Percentiles rank a stretch among this genome's conserved stretches.
phyloP scores from a whole-genome alignment of 345 rosid genomes.

The Syzygium grande region DNA sequence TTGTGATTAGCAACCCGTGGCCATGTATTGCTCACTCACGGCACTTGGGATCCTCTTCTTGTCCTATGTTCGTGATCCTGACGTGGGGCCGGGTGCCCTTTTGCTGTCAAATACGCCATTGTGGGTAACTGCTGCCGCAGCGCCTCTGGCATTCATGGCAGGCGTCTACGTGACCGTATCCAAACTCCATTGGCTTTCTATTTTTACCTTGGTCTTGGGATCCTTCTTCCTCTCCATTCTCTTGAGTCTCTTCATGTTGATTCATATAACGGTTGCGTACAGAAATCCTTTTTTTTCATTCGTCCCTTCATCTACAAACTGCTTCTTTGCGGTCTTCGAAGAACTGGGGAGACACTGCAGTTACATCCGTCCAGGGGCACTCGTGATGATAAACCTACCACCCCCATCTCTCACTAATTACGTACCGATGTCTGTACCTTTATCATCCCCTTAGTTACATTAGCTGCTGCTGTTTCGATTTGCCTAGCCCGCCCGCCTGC shows the following conservation, averaged over 20 bases:
- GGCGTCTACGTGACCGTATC: background rate
- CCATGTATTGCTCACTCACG: background rate
- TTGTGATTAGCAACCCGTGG: background rate
- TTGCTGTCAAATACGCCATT: rapidly evolving
- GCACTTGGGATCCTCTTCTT: rapidly evolving
- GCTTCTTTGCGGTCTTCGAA: too few relatives aligned
- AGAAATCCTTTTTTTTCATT: background rate
- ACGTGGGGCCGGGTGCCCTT: rapidly evolving
- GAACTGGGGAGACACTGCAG: too few relatives aligned
- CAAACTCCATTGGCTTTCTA: background rate
- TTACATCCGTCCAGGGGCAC: background rate
- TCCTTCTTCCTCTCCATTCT: background rate
- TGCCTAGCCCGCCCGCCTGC: too few relatives aligned
- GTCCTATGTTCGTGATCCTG: rapidly evolving
- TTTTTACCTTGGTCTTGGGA: background rate
- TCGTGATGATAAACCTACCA: background rate
- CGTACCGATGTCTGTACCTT: background rate
- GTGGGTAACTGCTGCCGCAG: background rate
- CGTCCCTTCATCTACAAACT: background rate
- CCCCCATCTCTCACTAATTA: background rate
- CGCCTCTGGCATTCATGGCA: background rate
- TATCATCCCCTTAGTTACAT: background rate
- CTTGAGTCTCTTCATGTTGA: background rate
- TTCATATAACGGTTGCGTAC: too few relatives aligned
- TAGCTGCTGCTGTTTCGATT: too few relatives aligned